Evolutionary conservation across 2,329 filamentous ascomycete species (phyloP).

Genomic region (Elsinoe perseae): DNA sequence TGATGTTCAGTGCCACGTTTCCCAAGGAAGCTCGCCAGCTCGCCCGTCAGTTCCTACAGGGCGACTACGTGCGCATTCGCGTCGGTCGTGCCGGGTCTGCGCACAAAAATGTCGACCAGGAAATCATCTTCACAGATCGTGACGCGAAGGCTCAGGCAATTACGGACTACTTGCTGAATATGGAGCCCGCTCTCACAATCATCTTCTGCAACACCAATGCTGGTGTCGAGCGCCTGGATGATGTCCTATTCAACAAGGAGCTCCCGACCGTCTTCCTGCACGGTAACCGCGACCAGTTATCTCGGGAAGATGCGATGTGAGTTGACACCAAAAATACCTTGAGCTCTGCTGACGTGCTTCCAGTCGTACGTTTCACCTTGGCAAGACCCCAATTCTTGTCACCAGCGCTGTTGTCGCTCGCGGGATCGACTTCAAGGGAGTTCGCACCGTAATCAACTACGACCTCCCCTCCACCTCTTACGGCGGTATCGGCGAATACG

Average conservation of each 20-base stretch:
- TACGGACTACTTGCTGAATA: conserved; percentile 61
- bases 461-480: conserved; percentile 67
- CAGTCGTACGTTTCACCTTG: conserved; percentile 68
- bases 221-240: conserved; percentile 75
- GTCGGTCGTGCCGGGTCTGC: conserved; percentile 82
- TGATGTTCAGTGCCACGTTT: conserved; percentile 95
- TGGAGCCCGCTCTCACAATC: conserved; percentile 68
- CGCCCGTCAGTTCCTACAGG: conserved; percentile 66
- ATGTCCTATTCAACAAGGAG: conserved; percentile 71
- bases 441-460: conserved; percentile 89
- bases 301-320: conserved; percentile 83
- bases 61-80: conserved; percentile 68
- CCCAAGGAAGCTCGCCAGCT: conserved; percentile 69
- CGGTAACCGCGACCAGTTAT: conserved; percentile 73
- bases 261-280: conserved; percentile 86
- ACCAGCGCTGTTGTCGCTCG: conserved; percentile 81
- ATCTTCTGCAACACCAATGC: conserved; percentile 83
- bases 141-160: conserved; percentile 62
- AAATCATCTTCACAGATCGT: conserved; percentile 59
- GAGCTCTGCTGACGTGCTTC: not conserved
- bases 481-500: conserved; percentile 89
- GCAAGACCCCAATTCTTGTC: conserved; percentile 68
- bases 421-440: conserved; percentile 78
- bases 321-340: conserved; percentile 24
- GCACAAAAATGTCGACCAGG: conserved; percentile 74